Conservation (phyloP, 192 early-diverging fungal species). For the Funneliformis mosseae region DNA sequence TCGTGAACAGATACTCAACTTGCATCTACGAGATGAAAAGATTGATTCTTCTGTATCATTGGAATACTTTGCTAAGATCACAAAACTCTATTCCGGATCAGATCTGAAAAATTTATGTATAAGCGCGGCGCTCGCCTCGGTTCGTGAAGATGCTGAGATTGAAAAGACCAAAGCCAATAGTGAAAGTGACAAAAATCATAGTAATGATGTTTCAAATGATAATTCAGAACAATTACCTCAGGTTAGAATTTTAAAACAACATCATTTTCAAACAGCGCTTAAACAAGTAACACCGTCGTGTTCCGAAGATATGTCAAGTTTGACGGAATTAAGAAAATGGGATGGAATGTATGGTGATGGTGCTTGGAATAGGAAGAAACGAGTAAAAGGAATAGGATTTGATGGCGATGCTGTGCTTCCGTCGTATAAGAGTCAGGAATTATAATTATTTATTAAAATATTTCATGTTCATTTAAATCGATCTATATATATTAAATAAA, state of each 20-base stretch:
- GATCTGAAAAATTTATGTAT: constrained; percentile 96
- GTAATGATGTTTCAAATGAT: not conserved
- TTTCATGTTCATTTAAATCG: no score
- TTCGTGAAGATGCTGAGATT: constrained; percentile 62
- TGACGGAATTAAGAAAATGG: constrained; percentile 91
- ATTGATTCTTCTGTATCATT: constrained; percentile 64
- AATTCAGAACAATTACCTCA: constrained; percentile 9
- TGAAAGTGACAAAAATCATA: constrained; percentile 7
- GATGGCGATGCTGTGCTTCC: constrained; percentile 5
- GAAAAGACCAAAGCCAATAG: constrained; percentile 39
- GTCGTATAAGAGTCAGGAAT: not conserved
- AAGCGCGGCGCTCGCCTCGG: constrained; percentile 71
- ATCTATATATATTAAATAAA: no score
- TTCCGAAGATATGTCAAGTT: constrained; percentile 87
- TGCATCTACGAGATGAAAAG: constrained; percentile 79
- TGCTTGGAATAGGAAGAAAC: constrained; percentile 50
- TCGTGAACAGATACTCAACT: constrained; percentile 70
- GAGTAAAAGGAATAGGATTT: constrained; percentile 59
- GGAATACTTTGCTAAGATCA: constrained; percentile 65
- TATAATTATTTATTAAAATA: not conserved
- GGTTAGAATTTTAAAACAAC: constrained; percentile 40
- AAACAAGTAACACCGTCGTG: constrained; percentile 83
- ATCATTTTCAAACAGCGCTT: constrained; percentile 87
- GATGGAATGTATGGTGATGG: constrained; percentile 86
- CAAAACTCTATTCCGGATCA: constrained; percentile 86